Percentiles rank a stretch among this genome's conserved stretches.
Conservation (phyloP, 306 rosid genomes). For the Lathyrus aphaca region DNA sequence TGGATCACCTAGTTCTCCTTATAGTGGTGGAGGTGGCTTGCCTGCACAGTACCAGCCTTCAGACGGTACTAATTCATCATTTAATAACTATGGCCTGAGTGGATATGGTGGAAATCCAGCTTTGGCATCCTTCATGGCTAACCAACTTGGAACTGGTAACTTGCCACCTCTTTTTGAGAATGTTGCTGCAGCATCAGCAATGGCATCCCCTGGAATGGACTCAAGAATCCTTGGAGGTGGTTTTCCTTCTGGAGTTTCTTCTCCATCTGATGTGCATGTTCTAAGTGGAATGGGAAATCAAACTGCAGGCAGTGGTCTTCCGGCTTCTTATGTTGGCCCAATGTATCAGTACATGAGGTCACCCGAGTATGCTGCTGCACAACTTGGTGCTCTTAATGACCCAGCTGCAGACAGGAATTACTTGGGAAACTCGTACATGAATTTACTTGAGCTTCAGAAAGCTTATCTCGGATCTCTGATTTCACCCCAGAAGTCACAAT, state of each 20-base stretch:
- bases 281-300: slow-evolving; percentile 75
- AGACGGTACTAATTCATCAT: slow-evolving; percentile 65
- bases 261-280: slow-evolving; percentile 66
- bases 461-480: slow-evolving; percentile 74
- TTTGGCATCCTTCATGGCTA: slow-evolving; percentile 73
- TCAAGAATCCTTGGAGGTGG: slow-evolving; percentile 63
- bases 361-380: slow-evolving; percentile 84
- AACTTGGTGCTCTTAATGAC: slow-evolving; percentile 76
- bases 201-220: slow-evolving; percentile 79
- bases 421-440: slow-evolving; percentile 76
- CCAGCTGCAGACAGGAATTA: slow-evolving; percentile 72
- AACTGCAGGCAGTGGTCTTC: slow-evolving; percentile 68
- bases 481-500: slow-evolving; percentile 88
- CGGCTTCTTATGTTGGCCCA: slow-evolving; percentile 81
- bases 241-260: slow-evolving; percentile 50
- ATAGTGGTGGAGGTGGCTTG: slow-evolving; percentile 63
- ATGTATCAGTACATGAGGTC: slow-evolving; percentile 84
- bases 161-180: slow-evolving; percentile 76
- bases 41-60: slow-evolving; percentile 68
- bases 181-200: slow-evolving; percentile 75
- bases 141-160: slow-evolving; percentile 77
- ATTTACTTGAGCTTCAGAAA: slow-evolving; percentile 81
- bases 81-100: slow-evolving; percentile 65
- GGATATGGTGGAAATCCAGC: slow-evolving; percentile 71
- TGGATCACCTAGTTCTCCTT: slow-evolving; percentile 65